Evolutionary conservation across 176 grass and related monocot genomes (phyloP).

Genomic region (Paspalum vaginatum): DNA sequence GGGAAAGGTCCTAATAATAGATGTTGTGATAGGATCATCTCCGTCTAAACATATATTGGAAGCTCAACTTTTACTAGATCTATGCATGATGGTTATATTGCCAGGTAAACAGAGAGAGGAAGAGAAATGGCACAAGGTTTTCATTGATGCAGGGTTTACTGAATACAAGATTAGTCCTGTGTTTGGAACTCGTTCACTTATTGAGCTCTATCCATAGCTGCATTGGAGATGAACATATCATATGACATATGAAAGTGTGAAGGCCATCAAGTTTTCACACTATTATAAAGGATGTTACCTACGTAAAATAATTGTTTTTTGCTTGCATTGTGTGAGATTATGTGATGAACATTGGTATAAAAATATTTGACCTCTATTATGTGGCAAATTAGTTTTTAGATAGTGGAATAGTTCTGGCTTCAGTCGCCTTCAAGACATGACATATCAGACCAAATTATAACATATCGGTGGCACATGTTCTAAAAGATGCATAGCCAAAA

Average conservation of each 20-base stretch:
- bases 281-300: too few species aligned
- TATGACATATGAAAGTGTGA: neutral
- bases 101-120: neutral
- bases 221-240: neutral
- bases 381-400: too few species aligned
- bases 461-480: too few species aligned
- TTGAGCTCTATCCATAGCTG: neutral
- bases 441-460: too few species aligned
- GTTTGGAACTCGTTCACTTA: neutral
- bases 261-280: neutral
- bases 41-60: neutral
- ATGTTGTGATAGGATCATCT: neutral
- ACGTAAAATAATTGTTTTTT: too few species aligned
- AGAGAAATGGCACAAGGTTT: neutral
- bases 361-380: too few species aligned
- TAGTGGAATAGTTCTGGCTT: too few species aligned
- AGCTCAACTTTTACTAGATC: neutral
- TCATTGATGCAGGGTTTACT: neutral
- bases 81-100: neutral
- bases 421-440: too few species aligned
- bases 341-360: too few species aligned
- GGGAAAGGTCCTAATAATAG: neutral
- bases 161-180: neutral
- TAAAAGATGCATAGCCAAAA: too few species aligned
- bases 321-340: too few species aligned